These are phyloP conservation scores for Candida tunisiensis DNA, from an alignment of 1,139 yeast genomes.

Conservation along the genomic window DNA sequence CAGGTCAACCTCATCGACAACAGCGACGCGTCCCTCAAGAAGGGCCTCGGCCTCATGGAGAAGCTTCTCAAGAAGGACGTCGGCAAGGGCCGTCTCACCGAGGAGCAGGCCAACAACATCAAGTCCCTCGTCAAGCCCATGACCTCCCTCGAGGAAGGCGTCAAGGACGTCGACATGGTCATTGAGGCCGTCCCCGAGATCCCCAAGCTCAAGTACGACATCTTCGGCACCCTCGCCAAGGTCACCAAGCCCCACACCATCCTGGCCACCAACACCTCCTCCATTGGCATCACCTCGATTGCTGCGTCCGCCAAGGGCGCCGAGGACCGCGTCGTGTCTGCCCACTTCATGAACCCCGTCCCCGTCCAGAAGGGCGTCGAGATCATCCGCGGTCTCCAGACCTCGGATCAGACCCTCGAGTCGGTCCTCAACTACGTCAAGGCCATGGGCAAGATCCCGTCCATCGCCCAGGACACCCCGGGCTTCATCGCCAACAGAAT, in stretches of 20 bases:
- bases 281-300: conserved; percentile 25
- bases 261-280: conserved; percentile 27
- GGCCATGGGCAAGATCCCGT: conserved; percentile 22
- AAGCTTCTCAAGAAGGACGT: conserved; percentile 23
- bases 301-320: conserved; percentile 27
- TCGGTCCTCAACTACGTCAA: conserved; percentile 17
- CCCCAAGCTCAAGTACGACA: conserved; percentile 19
- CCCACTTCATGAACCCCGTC: conserved; percentile 30
- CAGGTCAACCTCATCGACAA: conserved; percentile 21
- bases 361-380: conserved; percentile 31
- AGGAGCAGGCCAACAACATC: conserved; percentile 17
- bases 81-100: conserved; percentile 18
- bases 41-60: conserved; percentile 18
- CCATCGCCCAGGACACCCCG: conserved; percentile 23
- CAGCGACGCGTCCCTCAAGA: conserved; percentile 17
- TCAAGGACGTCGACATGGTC: conserved; percentile 19
- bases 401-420: conserved; percentile 19
- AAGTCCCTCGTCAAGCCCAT: conserved; percentile 13
- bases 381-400: conserved; percentile 25
- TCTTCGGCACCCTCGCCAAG: conserved; percentile 20
- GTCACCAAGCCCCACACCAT: conserved; percentile 16
- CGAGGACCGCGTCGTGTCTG: conserved; percentile 24
- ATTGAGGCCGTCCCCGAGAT: conserved; percentile 30
- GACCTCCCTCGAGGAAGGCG: conserved; percentile 13
- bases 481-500: conserved; percentile 28